Evolutionary conservation across 768 basidiomycete species (phyloP), one percentile per base, ranked within the genome.

Genomic region (Tylopilus rubrobrunneus): DNA sequence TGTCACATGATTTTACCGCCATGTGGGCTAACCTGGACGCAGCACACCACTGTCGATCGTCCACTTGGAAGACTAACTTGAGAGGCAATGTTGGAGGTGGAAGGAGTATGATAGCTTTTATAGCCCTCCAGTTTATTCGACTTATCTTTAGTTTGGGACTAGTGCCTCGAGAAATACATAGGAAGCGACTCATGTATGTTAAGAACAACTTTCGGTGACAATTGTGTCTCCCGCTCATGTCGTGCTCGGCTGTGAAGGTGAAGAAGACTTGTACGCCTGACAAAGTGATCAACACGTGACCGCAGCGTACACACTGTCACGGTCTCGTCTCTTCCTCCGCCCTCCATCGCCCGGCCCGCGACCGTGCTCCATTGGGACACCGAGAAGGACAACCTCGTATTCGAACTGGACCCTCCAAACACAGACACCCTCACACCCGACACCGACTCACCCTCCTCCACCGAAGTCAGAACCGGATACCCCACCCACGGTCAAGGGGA

Each of bases 251-350:
- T 19, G 19, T 1, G 19, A 1, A 19, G 19, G n/a, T n/a, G n/a
- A n/a, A 19, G 19, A 1, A 19, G 19, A 19, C 1, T 19, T 1
- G 19, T 19, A 19, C 19, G 19, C 19, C 19, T 1, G 19, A 19
- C 31, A 31, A 12, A n/a, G 49, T 27, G 17, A 1, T 5, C 19
- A 17, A 48, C 63, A 64, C 61, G 61, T 64, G 63, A 64, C 23
- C 27, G 21, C 23, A 15, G 17, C 0, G 12, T 15, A 19, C 34
- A 17, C 27, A 6, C 1, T 9, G 14, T n/a, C 39, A 71, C 65
- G 3, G 47, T 65, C 17, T 78, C 79, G 1, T 61, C 58, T 19
- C 59, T 62, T 31, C 56, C 63, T 0, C 53, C 52, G 1, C 46
- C 52, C 1, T 10, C 40, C 40, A 8, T 33, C 28, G 12, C 28